Percentiles rank a stretch among this genome's conserved stretches.
Conservation (phyloP, 1,284 basidiomycete genomes). For the Trametes sp. region DNA sequence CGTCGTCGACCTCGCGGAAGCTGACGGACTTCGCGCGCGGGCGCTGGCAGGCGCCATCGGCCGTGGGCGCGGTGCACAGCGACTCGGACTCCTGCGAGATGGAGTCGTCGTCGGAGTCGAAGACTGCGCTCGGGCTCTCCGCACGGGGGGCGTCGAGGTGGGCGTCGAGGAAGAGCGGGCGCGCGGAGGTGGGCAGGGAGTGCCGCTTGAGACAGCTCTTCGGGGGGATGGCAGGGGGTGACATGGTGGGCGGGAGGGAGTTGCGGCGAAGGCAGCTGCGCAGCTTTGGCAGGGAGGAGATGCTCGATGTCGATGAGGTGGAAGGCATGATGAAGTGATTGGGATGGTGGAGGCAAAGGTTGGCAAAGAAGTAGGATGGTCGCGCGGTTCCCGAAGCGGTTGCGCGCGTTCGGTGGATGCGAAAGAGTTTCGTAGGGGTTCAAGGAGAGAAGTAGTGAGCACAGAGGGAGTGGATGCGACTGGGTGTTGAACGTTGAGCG, state of each 20-base stretch:
- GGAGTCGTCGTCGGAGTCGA: background rate
- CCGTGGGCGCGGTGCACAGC: background rate
- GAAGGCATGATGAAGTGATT: background rate
- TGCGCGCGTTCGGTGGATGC: background rate
- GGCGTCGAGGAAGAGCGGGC: conserved; percentile 8
- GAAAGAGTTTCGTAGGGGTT: background rate
- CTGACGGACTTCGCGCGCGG: conserved; percentile 22
- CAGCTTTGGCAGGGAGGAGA: background rate
- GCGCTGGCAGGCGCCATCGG: background rate
- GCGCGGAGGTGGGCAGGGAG: conserved; percentile 16
- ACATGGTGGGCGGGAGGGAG: background rate
- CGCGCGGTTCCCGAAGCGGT: no score
- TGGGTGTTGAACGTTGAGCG: background rate
- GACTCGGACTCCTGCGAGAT: background rate
- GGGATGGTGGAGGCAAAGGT: background rate
- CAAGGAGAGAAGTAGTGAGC: background rate
- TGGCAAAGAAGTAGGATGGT: background rate
- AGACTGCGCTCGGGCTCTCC: background rate
- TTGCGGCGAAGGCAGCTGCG: background rate
- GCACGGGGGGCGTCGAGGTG: background rate
- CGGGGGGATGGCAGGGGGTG: conserved; percentile 6
- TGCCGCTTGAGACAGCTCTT: conserved; percentile 29
- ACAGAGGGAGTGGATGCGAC: background rate
- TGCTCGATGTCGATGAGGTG: background rate
- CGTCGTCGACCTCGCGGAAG: conserved; percentile 25